phyloP scores from a whole-genome alignment of 1,284 basidiomycete genomes.

The Pseudozyma hubeiensis region DNA sequence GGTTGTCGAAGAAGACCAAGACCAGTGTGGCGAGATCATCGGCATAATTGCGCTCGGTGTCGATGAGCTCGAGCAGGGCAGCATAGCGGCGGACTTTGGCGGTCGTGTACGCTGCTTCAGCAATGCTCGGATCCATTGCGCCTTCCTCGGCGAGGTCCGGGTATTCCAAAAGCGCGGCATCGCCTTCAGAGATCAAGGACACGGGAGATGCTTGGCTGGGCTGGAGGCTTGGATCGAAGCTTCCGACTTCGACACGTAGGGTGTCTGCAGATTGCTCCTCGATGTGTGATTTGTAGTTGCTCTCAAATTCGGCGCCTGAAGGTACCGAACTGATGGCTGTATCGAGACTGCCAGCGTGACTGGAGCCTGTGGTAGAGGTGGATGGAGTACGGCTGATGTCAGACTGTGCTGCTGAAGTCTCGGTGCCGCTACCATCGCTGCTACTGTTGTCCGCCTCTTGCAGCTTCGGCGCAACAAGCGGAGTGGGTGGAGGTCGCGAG shows the following conservation, averaged over 20 bases:
- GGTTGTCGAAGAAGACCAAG: slow-evolving; percentile 63
- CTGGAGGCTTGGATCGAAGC: slow-evolving; percentile 18
- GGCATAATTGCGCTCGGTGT: slow-evolving; percentile 66
- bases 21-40: slow-evolving; percentile 63
- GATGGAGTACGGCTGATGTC: slow-evolving; percentile 65
- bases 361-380: slow-evolving; percentile 58
- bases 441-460: slow-evolving; percentile 24
- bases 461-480: slow-evolving; percentile 15
- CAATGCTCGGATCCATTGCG: slow-evolving; percentile 11
- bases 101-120: slow-evolving; percentile 26
- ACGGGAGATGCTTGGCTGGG: slow-evolving; percentile 31
- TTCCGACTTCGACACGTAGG: slow-evolving; percentile 24
- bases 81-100: slow-evolving; percentile 53
- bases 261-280: slow-evolving; percentile 39
- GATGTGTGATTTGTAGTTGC: slow-evolving; percentile 34
- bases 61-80: slow-evolving; percentile 63
- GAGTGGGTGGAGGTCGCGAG: not conserved
- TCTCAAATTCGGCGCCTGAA: slow-evolving; percentile 35
- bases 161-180: slow-evolving; percentile 17
- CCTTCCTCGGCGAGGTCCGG: slow-evolving; percentile 11
- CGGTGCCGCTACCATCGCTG: slow-evolving; percentile 24
- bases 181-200: slow-evolving; percentile 36
- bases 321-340: slow-evolving; percentile 50
- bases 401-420: slow-evolving; percentile 36
- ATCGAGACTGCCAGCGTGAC: slow-evolving; percentile 48